Base-by-base conservation (phyloP, 805 yeast species). In the Tetrapisispora fleetii region DNA sequence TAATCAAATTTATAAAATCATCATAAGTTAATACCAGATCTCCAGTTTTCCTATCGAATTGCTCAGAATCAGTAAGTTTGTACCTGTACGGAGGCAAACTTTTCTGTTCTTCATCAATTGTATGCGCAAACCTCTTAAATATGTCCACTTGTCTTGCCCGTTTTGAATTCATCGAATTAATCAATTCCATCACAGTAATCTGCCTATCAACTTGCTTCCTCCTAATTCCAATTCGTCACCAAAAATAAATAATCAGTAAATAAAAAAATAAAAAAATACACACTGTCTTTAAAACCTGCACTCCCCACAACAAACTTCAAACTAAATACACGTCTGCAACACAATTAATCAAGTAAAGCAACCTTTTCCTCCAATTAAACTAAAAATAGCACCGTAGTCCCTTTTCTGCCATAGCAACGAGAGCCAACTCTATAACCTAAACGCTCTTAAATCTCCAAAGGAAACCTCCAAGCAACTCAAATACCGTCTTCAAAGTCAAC, bases 101-200 rank as follows among this genome's bases (percentile, higher is more conserved):
- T 13, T 36, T 47, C 13, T 40, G 41, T 18, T 53, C 56, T 24
- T 66, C 65, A 14, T 65, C 59, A 46, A 70, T 60, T 28, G 54
- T 54, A 21, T 66, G 61, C 1, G 79, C 73, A 54, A 62, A 74
- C 49, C 68, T 69, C 43, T 67, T 67, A 56, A 74, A 76, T 18
- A 76, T 72, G 42, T 68, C 72, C 14, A 67, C 54, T 55, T 71
- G 74, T 35, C 67, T 68, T 49, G 58, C 60, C 52, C 68, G 68
- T 38, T 68, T 69, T 43, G 64, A 65, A 22, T 62, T 58, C 48
- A 59, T 62, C 24, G 73, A 67, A 45, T 64, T 68, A 6, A 64
- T 65, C 21, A 67, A 65, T 53, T 70, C 74, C 75, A 70, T 70
- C 39, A 46, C 24, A 41, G 9, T 22, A 6, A 28, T 4, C 13